These are phyloP conservation scores for Pezicula neosporulosa DNA, from an alignment of 2,329 filamentous ascomycete species.

Conservation along the genomic window DNA sequence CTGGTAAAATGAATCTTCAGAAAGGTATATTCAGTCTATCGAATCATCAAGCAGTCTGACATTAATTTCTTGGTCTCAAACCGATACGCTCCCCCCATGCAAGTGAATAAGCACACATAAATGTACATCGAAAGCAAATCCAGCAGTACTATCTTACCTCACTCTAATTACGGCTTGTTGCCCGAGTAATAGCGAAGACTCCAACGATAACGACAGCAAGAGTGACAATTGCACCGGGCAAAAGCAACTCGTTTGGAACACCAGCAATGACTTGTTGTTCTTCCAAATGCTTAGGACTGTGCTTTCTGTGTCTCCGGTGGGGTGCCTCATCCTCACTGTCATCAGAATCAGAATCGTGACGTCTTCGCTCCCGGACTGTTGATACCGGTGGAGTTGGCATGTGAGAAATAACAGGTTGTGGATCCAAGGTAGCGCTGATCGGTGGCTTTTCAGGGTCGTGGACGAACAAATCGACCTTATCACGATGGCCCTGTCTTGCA, in stretches of 20 bases:
- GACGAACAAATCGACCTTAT: constrained; percentile 97
- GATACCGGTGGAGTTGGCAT: constrained; percentile 46
- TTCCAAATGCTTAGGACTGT: constrained; percentile 29
- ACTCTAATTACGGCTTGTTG: constrained; percentile 42
- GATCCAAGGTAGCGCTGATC: constrained; percentile 60
- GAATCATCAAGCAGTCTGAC: too few species aligned
- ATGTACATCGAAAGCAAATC: constrained; percentile 14
- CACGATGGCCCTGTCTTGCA: constrained; percentile 70
- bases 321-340: constrained; percentile 45
- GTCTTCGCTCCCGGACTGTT: constrained; percentile 49
- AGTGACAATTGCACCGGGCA: constrained; percentile 94
- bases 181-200: constrained; percentile 83
- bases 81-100: background rate
- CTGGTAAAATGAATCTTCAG: too few species aligned
- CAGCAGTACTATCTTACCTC: constrained; percentile 3
- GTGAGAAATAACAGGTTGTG: constrained; percentile 49
- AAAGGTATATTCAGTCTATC: too few species aligned
- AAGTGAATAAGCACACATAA: background rate
- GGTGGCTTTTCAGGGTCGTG: constrained; percentile 91
- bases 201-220: constrained; percentile 90
- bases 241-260: constrained; percentile 87
- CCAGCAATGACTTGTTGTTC: constrained; percentile 80
- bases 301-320: constrained; percentile 33
- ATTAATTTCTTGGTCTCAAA: background rate
- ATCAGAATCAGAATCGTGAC: constrained; percentile 41